Percentiles rank a stretch among this genome's conserved stretches.
These are phyloP conservation scores for Fusarium pseudoanthophilum DNA, from an alignment of 2,329 filamentous ascomycete species.

Conservation along the genomic window DNA sequence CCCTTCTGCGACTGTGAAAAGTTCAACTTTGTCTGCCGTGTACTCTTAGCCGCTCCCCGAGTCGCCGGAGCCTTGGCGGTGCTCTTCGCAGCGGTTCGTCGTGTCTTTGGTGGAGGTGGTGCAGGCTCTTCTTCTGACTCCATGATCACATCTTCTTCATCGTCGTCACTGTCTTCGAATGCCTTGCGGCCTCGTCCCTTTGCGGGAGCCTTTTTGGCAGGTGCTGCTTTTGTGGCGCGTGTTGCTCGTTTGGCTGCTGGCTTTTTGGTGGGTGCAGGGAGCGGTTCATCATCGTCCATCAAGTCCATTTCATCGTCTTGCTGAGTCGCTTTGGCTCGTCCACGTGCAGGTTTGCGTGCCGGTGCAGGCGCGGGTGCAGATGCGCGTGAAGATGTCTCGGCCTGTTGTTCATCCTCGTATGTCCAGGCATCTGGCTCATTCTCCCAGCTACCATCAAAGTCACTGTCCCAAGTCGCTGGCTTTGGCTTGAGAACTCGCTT, in stretches of 20 bases:
- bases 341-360: constrained; percentile 9
- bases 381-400: constrained; percentile 1
- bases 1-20: constrained; percentile 53
- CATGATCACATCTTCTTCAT: constrained; percentile 62
- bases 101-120: constrained; percentile 49
- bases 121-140: constrained; percentile 62
- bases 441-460: constrained; percentile 87
- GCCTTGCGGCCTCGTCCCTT: constrained; percentile 54
- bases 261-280: constrained; percentile 44
- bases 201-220: constrained; percentile 59
- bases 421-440: constrained; percentile 73
- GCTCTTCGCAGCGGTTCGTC: constrained; percentile 38
- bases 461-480: constrained; percentile 87
- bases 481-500: constrained; percentile 72
- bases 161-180: constrained; percentile 52
- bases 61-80: constrained; percentile 25
- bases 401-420: constrained; percentile 46
- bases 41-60: constrained; percentile 29
- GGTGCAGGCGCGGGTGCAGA: constrained; percentile 11
- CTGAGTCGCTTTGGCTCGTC: constrained; percentile 37
- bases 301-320: constrained; percentile 37
- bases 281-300: constrained; percentile 60
- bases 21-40: constrained; percentile 50
- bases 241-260: constrained; percentile 47
- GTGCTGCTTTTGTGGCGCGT: constrained; percentile 54